Conservation (phyloP, 345 rosid species). For the Noccaea bulbosa region DNA sequence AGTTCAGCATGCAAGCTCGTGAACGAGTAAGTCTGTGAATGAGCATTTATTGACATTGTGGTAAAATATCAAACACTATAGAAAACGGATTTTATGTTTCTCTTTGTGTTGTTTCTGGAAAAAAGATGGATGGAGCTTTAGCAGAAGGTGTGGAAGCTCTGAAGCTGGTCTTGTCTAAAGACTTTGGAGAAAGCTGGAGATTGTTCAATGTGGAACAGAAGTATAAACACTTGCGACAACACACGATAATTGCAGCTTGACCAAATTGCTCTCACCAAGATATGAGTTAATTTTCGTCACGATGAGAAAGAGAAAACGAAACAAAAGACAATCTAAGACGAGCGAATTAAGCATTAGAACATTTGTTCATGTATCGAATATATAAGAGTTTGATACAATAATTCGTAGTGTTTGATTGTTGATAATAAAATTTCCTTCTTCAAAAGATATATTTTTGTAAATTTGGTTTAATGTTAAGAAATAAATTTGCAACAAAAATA, state of each 20-base stretch:
- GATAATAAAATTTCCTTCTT: no score
- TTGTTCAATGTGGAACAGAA: slow-evolving; percentile 74
- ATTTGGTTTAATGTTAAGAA: no score
- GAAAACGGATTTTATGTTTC: not conserved
- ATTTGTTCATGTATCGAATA: no score
- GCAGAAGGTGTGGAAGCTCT: slow-evolving; percentile 71
- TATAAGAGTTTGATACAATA: no score
- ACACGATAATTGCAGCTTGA: slow-evolving; percentile 53
- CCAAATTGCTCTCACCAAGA: slow-evolving; percentile 16
- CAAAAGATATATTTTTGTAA: no score
- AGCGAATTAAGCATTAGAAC: not conserved
- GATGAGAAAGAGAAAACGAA: not conserved
- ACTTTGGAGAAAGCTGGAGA: slow-evolving; percentile 70
- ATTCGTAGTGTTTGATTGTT: no score
- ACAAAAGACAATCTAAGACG: not conserved
- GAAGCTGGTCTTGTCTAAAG: slow-evolving; percentile 70
- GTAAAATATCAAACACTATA: not conserved
- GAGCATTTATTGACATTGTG: slow-evolving; percentile 7
- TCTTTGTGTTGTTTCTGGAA: slow-evolving; percentile 12
- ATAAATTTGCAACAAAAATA: no score
- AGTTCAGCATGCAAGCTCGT: slow-evolving; percentile 64
- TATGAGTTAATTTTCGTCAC: not conserved
- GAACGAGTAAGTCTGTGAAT: slow-evolving; percentile 61
- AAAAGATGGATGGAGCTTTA: slow-evolving; percentile 72
- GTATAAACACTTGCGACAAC: slow-evolving; percentile 77